These are phyloP conservation scores for Oehlia diaphana DNA, from an alignment of 192 early-diverging fungal species.

Conservation along the genomic window DNA sequence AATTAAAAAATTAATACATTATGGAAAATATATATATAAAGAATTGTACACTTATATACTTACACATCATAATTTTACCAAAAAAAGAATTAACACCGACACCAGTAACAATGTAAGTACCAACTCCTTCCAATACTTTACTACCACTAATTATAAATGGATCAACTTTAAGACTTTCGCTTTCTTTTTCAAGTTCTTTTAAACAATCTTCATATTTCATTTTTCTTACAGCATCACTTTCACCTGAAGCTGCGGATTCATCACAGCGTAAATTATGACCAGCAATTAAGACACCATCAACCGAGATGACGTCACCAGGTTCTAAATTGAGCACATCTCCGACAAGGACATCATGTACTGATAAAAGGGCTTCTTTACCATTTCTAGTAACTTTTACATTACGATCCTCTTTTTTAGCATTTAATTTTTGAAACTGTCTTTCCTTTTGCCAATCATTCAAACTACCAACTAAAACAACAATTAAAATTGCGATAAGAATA, in stretches of 20 bases:
- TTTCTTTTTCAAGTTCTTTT: slow-evolving; percentile 31
- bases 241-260: slow-evolving; percentile 93
- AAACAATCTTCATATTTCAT: slow-evolving; percentile 53
- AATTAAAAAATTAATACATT: not conserved
- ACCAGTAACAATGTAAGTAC: slow-evolving; percentile 79
- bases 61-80: slow-evolving; percentile 81
- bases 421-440: slow-evolving; percentile 80
- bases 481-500: slow-evolving; percentile 75
- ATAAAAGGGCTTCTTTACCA: slow-evolving; percentile 66
- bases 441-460: slow-evolving; percentile 88
- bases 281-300: slow-evolving; percentile 84
- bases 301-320: slow-evolving; percentile 91
- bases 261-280: slow-evolving; percentile 85
- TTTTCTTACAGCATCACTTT: slow-evolving; percentile 90
- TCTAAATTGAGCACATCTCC: slow-evolving; percentile 89
- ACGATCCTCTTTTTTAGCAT: slow-evolving; percentile 85
- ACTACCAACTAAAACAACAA: slow-evolving; percentile 77
- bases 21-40: not conserved
- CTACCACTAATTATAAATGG: slow-evolving; percentile 94
- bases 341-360: slow-evolving; percentile 78
- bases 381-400: slow-evolving; percentile 68
- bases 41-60: too few relatives aligned
- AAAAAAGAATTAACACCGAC: slow-evolving; percentile 87
- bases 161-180: slow-evolving; percentile 42
- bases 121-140: slow-evolving; percentile 88